Conservation (phyloP, 768 basidiomycete species). For the Suillus subluteus region DNA sequence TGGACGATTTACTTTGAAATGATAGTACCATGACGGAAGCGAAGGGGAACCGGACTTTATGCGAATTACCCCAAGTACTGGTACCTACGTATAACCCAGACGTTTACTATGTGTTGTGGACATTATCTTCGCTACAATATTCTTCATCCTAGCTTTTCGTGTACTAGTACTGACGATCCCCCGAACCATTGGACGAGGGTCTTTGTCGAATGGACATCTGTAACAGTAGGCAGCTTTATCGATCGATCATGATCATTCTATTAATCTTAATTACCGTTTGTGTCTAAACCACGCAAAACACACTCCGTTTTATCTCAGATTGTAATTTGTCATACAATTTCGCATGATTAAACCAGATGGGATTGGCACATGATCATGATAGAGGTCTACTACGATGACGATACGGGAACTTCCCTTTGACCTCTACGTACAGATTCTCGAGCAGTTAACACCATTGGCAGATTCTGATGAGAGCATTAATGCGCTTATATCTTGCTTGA, state of each 20-base stretch:
- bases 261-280: no score
- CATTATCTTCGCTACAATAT: neutral
- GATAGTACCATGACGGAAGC: neutral
- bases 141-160: neutral
- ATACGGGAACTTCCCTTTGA: slow-evolving; percentile 36
- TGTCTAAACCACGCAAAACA: no score
- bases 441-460: slow-evolving; percentile 32
- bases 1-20: slow-evolving; percentile 59
- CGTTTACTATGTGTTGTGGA: neutral
- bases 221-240: no score
- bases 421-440: slow-evolving; percentile 41
- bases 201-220: no score
- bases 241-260: no score
- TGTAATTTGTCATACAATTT: no score
- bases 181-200: neutral
- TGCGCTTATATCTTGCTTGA: slow-evolving; percentile 46
- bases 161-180: neutral
- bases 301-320: no score
- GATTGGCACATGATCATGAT: no score
- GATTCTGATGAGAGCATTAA: slow-evolving; percentile 27
- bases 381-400: slow-evolving; percentile 19
- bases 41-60: neutral
- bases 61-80: neutral
- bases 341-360: no score
- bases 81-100: neutral